phyloP scores from a whole-genome alignment of 176 grass and related monocot genomes.

The Eleusine coracana region DNA sequence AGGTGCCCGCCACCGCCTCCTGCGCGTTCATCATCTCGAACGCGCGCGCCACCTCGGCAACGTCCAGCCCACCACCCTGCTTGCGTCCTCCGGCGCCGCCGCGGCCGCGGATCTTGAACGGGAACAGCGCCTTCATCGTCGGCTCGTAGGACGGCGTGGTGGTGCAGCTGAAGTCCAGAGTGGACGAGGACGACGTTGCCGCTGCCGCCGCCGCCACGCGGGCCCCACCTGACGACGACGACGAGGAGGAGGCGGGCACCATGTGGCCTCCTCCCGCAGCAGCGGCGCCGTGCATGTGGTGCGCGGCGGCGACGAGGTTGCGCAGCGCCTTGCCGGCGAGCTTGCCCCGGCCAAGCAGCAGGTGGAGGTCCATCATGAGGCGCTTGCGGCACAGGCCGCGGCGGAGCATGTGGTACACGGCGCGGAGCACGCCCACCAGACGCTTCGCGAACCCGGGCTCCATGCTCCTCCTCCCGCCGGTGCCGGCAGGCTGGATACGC shows the following conservation, averaged over 20 bases:
- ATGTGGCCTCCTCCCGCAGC: background rate
- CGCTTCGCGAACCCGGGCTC: constrained; percentile 65
- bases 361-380: constrained; percentile 77
- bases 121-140: background rate
- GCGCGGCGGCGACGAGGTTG: constrained; percentile 46
- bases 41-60: constrained; percentile 48
- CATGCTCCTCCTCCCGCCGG: constrained; percentile 24
- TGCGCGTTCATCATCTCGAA: constrained; percentile 74
- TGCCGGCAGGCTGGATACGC: constrained; percentile 19
- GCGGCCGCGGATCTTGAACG: constrained; percentile 44
- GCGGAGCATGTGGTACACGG: constrained; percentile 85
- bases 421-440: constrained; percentile 53
- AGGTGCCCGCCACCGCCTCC: background rate
- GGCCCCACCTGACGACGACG: background rate
- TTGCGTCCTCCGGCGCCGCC: background rate
- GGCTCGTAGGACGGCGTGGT: constrained; percentile 56
- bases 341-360: constrained; percentile 76
- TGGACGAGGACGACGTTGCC: background rate
- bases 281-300: background rate
- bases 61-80: constrained; percentile 41
- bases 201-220: no score
- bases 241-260: background rate
- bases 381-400: constrained; percentile 69
- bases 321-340: constrained; percentile 60
- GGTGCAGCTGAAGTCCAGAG: constrained; percentile 71